Evolutionary conservation across 805 yeast genomes (phyloP).

Genomic region (Metschnikowia kofuensis): DNA sequence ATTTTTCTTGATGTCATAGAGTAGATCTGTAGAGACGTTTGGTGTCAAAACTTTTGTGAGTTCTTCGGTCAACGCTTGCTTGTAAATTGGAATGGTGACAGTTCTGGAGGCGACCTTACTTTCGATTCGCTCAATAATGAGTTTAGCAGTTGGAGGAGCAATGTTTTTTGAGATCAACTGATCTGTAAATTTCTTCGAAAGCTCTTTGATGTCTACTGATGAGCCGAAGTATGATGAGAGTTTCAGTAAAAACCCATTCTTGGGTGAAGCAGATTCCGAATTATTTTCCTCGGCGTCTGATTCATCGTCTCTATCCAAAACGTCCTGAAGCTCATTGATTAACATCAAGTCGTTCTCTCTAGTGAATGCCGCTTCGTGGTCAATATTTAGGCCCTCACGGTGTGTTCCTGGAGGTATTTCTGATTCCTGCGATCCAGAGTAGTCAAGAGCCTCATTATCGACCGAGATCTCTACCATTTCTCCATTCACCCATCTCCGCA

Average conservation of each 20-base stretch:
- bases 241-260: slow-evolving; percentile 32
- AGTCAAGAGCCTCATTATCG: slow-evolving; percentile 28
- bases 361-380: slow-evolving; percentile 33
- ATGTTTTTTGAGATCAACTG: slow-evolving; percentile 84
- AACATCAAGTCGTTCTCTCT: slow-evolving; percentile 38
- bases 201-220: slow-evolving; percentile 52
- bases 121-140: slow-evolving; percentile 67
- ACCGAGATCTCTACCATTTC: slow-evolving; percentile 30
- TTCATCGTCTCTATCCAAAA: slow-evolving; percentile 29
- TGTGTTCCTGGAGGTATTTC: not conserved
- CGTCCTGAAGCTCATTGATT: slow-evolving; percentile 39
- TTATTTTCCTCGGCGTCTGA: slow-evolving; percentile 26
- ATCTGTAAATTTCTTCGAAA: slow-evolving; percentile 63
- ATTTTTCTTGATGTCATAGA: slow-evolving; percentile 69
- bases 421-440: slow-evolving; percentile 21
- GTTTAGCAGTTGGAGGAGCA: slow-evolving; percentile 83
- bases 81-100: slow-evolving; percentile 68
- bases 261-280: not conserved
- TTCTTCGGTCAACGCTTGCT: slow-evolving; percentile 59
- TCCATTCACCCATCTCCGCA: slow-evolving; percentile 45
- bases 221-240: slow-evolving; percentile 38
- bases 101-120: slow-evolving; percentile 65
- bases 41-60: slow-evolving; percentile 83
- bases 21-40: slow-evolving; percentile 80
- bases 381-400: slow-evolving; percentile 8